Conservation (phyloP, 1,284 basidiomycete genomes). For the Boletus holoroseus region DNA sequence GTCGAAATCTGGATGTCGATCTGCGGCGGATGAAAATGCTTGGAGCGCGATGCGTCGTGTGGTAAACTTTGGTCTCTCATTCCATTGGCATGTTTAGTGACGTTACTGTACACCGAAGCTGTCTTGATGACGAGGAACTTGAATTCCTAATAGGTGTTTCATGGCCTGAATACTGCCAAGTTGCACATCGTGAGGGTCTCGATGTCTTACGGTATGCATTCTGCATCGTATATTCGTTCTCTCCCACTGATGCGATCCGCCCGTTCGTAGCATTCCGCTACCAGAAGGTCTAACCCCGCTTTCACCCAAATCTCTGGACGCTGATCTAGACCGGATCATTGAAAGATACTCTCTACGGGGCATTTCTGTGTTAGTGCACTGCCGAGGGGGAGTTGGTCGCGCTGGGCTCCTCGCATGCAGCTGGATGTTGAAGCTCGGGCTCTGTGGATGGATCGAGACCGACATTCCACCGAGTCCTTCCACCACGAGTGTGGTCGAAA, state of each 20-base stretch:
- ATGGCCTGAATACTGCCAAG: constrained; percentile 70
- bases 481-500: constrained; percentile 2
- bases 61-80: constrained; percentile 41
- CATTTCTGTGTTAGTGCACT: constrained; percentile 78
- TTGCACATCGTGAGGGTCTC: constrained; percentile 62
- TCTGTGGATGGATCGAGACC: constrained; percentile 63
- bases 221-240: background rate
- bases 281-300: constrained; percentile 87
- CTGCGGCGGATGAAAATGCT: constrained; percentile 70
- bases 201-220: constrained; percentile 59
- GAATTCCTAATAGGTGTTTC: constrained; percentile 71
- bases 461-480: constrained; percentile 9
- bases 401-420: constrained; percentile 90
- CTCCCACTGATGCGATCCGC: constrained; percentile 2
- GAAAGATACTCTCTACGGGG: constrained; percentile 73
- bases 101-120: constrained; percentile 41
- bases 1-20: constrained; percentile 77
- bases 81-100: background rate
- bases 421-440: constrained; percentile 90
- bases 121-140: constrained; percentile 84
- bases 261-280: constrained; percentile 65
- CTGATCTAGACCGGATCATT: constrained; percentile 67
- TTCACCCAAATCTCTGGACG: constrained; percentile 60
- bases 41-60: constrained; percentile 79
- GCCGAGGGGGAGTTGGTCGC: constrained; percentile 91